phyloP scores from a whole-genome alignment of 2,329 filamentous ascomycete genomes.

The Salinomyces thailandicus region DNA sequence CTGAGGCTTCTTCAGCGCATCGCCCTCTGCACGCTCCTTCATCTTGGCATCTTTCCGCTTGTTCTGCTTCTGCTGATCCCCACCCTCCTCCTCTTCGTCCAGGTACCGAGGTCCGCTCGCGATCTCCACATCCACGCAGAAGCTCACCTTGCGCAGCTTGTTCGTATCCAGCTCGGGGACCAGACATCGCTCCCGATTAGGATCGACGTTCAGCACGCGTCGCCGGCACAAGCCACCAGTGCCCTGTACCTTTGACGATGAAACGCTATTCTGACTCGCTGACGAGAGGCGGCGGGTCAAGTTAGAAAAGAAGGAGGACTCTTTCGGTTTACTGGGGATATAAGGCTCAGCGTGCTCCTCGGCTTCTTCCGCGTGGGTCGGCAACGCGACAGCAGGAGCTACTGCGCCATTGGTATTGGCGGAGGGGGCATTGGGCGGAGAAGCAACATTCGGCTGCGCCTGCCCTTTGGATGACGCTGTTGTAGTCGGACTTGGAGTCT shows the following conservation, averaged over 20 bases:
- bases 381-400: no score
- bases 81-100: constrained; percentile 45
- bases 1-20: constrained; percentile 59
- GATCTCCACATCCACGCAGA: constrained; percentile 96
- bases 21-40: constrained; percentile 62
- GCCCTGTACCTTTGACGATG: constrained; percentile 39
- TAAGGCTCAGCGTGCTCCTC: constrained; percentile 46
- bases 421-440: constrained; percentile 35
- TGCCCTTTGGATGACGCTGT: constrained; percentile 11
- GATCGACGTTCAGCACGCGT: constrained; percentile 75
- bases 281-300: constrained; percentile 76
- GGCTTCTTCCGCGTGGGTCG: constrained; percentile 11
- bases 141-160: constrained; percentile 79
- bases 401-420: no score
- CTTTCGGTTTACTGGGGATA: constrained; percentile 63
- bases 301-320: constrained; percentile 59
- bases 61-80: constrained; percentile 35
- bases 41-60: constrained; percentile 52
- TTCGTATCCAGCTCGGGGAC: constrained; percentile 68
- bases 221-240: constrained; percentile 68
- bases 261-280: constrained; percentile 31
- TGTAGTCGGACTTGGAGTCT: no score
- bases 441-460: constrained; percentile 34
- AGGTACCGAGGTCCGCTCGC: constrained; percentile 71
- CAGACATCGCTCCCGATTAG: constrained; percentile 63